phyloP scores from a whole-genome alignment of 1,139 yeast genomes.

The Arxiozyma slooffiae region DNA sequence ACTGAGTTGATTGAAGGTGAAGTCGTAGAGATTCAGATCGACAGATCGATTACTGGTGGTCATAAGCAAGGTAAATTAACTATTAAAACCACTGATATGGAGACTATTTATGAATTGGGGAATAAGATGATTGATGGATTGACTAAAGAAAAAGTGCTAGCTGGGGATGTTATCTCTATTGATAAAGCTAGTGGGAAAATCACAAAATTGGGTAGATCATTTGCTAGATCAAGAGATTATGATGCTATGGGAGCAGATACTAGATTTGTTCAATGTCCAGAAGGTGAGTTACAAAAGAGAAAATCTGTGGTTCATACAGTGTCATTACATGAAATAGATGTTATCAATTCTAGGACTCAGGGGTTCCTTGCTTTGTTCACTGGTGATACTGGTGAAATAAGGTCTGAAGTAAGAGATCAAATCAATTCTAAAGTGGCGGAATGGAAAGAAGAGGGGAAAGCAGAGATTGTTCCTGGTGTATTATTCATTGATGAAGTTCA shows the following conservation, averaged over 20 bases:
- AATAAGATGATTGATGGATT: slow-evolving; percentile 95
- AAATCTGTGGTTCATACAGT: slow-evolving; percentile 95
- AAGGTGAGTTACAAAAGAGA: slow-evolving; percentile 93
- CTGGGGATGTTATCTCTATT: slow-evolving; percentile 94
- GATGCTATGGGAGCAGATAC: slow-evolving; percentile 99
- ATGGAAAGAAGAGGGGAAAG: slow-evolving; percentile 99
- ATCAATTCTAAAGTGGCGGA: slow-evolving; percentile 94
- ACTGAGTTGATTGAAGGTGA: slow-evolving; percentile 97
- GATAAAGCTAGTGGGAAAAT: slow-evolving; percentile 94
- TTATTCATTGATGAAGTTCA: slow-evolving; percentile 96
- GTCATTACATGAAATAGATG: slow-evolving; percentile 94
- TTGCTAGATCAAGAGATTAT: slow-evolving; percentile 91
- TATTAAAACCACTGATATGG: slow-evolving; percentile 97
- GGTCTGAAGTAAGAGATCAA: slow-evolving; percentile 93
- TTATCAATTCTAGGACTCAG: slow-evolving; percentile 93
- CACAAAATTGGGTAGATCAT: slow-evolving; percentile 88
- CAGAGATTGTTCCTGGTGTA: slow-evolving; percentile 97
- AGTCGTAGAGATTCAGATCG: slow-evolving; percentile 96
- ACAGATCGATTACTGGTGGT: slow-evolving; percentile 92
- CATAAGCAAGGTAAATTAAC: slow-evolving; percentile 97
- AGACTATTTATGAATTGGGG: slow-evolving; percentile 93
- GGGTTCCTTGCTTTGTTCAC: slow-evolving; percentile 93
- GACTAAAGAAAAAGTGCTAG: slow-evolving; percentile 88
- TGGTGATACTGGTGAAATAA: slow-evolving; percentile 96
- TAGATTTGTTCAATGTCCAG: slow-evolving; percentile 95